phyloP scores from a whole-genome alignment of 2,329 filamentous ascomycete species.

The Diaporthe velutina region DNA sequence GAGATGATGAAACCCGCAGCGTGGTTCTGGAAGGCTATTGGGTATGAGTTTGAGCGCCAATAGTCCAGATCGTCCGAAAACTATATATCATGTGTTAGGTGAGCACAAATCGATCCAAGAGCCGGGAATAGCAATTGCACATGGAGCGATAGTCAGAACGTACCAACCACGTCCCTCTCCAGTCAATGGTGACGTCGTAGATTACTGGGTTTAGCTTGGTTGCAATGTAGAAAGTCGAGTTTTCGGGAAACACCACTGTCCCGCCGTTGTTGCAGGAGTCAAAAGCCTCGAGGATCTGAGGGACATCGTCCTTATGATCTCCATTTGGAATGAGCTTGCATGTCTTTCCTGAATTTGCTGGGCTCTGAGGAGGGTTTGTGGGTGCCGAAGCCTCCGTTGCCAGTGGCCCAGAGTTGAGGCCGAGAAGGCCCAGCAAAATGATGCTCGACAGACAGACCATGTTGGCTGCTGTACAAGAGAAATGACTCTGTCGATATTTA shows the following conservation, averaged over 20 bases:
- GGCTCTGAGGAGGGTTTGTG: conserved; percentile 33
- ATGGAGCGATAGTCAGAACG: conserved; percentile 25
- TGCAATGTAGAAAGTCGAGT: conserved; percentile 64
- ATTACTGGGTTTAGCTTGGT: conserved; percentile 62
- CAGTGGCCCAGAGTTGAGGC: conserved; percentile 15
- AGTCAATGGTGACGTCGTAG: conserved; percentile 63
- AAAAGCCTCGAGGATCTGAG: conserved; percentile 46
- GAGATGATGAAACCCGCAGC: conserved; percentile 64
- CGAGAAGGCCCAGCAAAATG: conserved; percentile 23
- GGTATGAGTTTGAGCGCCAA: conserved; percentile 67
- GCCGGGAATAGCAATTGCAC: not conserved
- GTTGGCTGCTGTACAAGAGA: not conserved
- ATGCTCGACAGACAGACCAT: conserved; percentile 14
- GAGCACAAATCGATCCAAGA: conserved; percentile 14
- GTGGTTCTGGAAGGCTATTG: conserved; percentile 68
- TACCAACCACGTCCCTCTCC: conserved; percentile 65
- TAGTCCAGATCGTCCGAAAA: conserved; percentile 65
- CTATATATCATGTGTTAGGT: conserved; percentile 42
- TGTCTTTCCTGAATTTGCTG: conserved; percentile 40
- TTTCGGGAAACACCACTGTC: conserved; percentile 64
- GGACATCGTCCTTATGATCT: conserved; percentile 43
- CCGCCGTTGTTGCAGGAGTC: conserved; percentile 44
- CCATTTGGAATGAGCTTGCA: conserved; percentile 44
- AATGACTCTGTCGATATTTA: too few relatives aligned
- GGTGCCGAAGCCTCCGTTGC: conserved; percentile 3